phyloP scores from a whole-genome alignment of 208 protist genomes.

The Trypanosoma vivax region DNA sequence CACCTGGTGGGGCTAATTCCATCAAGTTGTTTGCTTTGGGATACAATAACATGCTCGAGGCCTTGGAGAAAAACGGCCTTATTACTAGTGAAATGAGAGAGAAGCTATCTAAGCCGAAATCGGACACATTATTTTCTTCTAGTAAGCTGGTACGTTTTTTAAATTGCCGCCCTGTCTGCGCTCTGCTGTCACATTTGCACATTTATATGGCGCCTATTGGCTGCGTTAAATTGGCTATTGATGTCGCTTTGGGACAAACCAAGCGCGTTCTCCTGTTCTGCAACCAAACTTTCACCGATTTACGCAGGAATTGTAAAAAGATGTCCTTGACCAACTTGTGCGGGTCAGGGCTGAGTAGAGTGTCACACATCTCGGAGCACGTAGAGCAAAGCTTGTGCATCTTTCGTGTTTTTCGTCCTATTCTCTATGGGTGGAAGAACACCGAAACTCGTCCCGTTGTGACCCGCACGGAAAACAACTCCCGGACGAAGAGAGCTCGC shows the following conservation, averaged over 20 bases:
- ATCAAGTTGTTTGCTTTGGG: slow-evolving; percentile 67
- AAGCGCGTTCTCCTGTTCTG: too few species aligned
- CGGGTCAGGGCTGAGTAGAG: too few species aligned
- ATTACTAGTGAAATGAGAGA: slow-evolving; percentile 22
- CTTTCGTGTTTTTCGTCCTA: slow-evolving; percentile 52
- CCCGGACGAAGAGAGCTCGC: too few species aligned
- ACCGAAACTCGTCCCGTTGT: slow-evolving; percentile 23
- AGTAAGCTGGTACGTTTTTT: slow-evolving; percentile 25
- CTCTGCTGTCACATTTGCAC: too few species aligned
- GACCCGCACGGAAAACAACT: slow-evolving; percentile 8
- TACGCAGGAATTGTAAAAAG: too few species aligned
- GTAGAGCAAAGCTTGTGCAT: slow-evolving; percentile 38
- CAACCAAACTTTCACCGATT: too few species aligned
- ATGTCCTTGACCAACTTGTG: too few species aligned
- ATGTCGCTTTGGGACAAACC: too few species aligned
- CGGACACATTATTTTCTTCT: slow-evolving; percentile 30
- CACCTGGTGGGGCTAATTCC: slow-evolving; percentile 38
- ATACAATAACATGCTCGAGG: slow-evolving; percentile 79
- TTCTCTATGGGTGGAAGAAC: slow-evolving; percentile 30
- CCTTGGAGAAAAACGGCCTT: slow-evolving; percentile 34
- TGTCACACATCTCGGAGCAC: slow-evolving; percentile 33
- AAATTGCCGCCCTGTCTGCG: slow-evolving; percentile 32
- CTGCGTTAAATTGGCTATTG: too few species aligned
- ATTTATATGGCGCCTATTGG: too few species aligned
- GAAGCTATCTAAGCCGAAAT: slow-evolving; percentile 31